Evolutionary conservation across 495 filamentous ascomycete genomes (phyloP).

Genomic region (Barbatosphaeria neglecta): DNA sequence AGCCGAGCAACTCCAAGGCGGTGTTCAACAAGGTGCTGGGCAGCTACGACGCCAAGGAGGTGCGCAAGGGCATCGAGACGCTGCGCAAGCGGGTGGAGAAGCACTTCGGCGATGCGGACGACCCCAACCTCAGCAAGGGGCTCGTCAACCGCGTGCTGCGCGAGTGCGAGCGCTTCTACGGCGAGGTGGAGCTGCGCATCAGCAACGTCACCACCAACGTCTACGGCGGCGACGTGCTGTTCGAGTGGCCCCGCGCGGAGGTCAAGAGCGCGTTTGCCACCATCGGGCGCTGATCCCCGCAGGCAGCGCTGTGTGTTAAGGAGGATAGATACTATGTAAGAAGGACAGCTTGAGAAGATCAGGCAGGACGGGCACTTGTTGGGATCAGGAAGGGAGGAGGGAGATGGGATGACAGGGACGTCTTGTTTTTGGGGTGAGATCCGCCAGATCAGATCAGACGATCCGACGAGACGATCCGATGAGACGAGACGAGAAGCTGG

Average conservation of each 20-base stretch:
- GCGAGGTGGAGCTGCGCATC: constrained; percentile 58
- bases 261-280: constrained; percentile 37
- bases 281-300: constrained; percentile 27
- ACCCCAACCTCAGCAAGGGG: constrained; percentile 49
- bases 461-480: too few species aligned
- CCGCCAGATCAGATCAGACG: too few species aligned
- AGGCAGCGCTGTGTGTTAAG: too few species aligned
- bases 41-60: constrained; percentile 68
- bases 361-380: neutral
- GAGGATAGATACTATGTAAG: too few species aligned
- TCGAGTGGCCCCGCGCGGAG: constrained; percentile 43
- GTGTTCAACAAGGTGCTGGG: constrained; percentile 77
- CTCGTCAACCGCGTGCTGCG: constrained; percentile 68
- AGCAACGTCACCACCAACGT: constrained; percentile 48
- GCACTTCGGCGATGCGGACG: constrained; percentile 84
- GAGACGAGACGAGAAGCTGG: too few species aligned
- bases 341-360: neutral
- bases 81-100: constrained; percentile 87
- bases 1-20: constrained; percentile 65
- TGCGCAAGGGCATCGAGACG: constrained; percentile 72
- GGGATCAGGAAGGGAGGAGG: too few species aligned
- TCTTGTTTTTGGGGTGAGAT: too few species aligned
- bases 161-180: constrained; percentile 71
- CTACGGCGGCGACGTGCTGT: constrained; percentile 42
- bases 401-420: too few species aligned